Base-by-base conservation (phyloP, 306 rosid species). In the Hylodesmum podocarpum region DNA sequence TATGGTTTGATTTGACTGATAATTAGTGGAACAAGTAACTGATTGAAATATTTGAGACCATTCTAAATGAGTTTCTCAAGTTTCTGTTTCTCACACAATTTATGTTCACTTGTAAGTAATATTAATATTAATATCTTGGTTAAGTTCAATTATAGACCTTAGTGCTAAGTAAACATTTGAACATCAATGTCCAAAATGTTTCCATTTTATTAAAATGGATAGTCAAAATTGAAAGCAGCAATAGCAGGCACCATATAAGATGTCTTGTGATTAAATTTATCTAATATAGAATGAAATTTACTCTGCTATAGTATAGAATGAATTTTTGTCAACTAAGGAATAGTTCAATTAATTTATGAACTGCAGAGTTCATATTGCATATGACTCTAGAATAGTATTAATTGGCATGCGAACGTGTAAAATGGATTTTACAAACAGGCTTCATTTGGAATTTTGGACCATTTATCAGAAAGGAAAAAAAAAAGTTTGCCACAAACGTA, bases 1-100 rank as follows among this genome's bases (percentile, higher is more conserved):
- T 95, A 44, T 95, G 98, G 98, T 89, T 90, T 76, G 97, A 95
- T 86, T 87, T 95, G 36, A 86, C 89, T 41, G 82, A 91, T 79
- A 82, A 64, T 24, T 8, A 49, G 62, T 81, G 64, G 80, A 81
- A 77, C 62, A 70, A 68, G 36, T 79, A 63, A 64, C 22, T 22
- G 13, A 33, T 46, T 21, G 13, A 28, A 5, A 28, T n/a, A n/a
- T 27, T 57, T 57, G 21, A 27, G 28, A 33, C 6, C 25, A 70
- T 51, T 64, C 22, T 64, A 10, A 36, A 65, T 36, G 24, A 53
- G 15, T 67, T 59, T 18, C 39, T 65, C 58, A 43, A 16, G 16
- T 75, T 66, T 18, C 3, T 63, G 9, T 70, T 71, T 44, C 61
- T 66, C 28, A 66, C 29, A 69, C 40, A 70, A 40, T 51, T 21